These are phyloP conservation scores for Nemophila menziesii DNA, from an alignment of 257 asterid genomes.

Conservation along the genomic window DNA sequence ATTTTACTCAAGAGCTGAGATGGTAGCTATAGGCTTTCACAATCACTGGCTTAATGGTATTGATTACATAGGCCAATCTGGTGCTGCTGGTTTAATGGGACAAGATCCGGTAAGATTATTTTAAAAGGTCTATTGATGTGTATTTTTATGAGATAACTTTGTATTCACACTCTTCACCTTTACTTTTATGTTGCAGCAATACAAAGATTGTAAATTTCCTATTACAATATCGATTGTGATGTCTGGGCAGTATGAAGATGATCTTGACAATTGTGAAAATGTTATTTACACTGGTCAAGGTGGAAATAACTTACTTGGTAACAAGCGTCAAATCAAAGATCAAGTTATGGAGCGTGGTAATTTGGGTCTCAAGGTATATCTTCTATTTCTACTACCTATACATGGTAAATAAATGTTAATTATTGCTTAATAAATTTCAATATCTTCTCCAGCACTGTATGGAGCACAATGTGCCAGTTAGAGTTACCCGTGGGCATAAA, in stretches of 20 bases:
- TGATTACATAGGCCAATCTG: conserved; percentile 42
- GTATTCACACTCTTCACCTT: not conserved
- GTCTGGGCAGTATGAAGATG: conserved; percentile 96
- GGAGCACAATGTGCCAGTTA: conserved; percentile 54
- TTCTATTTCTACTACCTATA: not conserved
- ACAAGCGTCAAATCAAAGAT: conserved; percentile 63
- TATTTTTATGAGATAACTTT: too few relatives aligned
- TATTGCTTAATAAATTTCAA: not conserved
- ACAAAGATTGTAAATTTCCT: conserved; percentile 32
- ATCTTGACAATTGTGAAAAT: conserved; percentile 62
- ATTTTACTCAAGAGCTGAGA: conserved; percentile 81
- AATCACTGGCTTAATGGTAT: conserved; percentile 88
- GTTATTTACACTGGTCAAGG: conserved; percentile 92
- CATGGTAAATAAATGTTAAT: not conserved
- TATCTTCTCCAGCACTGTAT: conserved; percentile 45
- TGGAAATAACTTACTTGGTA: conserved; percentile 70
- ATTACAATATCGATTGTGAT: conserved; percentile 56
- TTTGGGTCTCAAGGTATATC: conserved; percentile 64
- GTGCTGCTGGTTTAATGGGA: not conserved
- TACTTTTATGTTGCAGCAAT: conserved; percentile 24
- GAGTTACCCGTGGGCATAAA: conserved; percentile 80
- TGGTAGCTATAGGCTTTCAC: conserved; percentile 81
- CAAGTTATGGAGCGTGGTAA: conserved; percentile 67
- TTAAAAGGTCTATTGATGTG: not conserved
- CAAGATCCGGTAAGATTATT: conserved; percentile 28